Evolutionary conservation across 1,139 yeast genomes (phyloP), one percentile per base, ranked within the genome.

Genomic region (Martiniozyma asiatica): DNA sequence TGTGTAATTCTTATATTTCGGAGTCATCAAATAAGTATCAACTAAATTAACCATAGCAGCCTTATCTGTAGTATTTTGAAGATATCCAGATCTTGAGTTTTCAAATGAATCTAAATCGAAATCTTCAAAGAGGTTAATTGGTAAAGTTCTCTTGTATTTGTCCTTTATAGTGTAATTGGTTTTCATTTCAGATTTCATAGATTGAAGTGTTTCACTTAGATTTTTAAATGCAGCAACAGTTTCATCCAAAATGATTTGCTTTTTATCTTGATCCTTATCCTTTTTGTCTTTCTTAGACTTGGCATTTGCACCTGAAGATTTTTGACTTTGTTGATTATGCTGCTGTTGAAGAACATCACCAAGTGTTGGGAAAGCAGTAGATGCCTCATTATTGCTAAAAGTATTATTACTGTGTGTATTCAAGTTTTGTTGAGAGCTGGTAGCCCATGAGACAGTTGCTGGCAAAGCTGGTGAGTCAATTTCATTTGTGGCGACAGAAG

Each of bases 321-420:
- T 29, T 30, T 30, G 26, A 35, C 30, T 50, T 52, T 20, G 43
- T 61, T 29, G 68, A 59, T 34, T 37, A 15, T 35, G 33, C n/a
- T 33, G 36, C 13, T 31, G 36, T n/a, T 31, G 39, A n/a, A 69
- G 58, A 3, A 76, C 67, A 48, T 77, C 87, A 6, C 78, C 78
- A 40, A 78, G 59, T 0, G 87, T 70, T 22, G 89, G 89, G 63
- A 78, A 75, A 4, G 82, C 74, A 2, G 76, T 35, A 10, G 25
- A 58, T 51, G 64, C 40, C 57, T 57, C 47, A 10, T 58, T 47
- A 5, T 49, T 26, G 14, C 22, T 26, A n/a, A 22, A 58, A 51
- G 65, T 40, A 58, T 58, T 50, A 10, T 58, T 46, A 4, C 51
- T 16, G n/a, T 31, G 50, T 13, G 53, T 48, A 16, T 56, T 42